Evolutionary conservation across 2,329 filamentous ascomycete genomes (phyloP).

Genomic region (Nothophoma quercina): DNA sequence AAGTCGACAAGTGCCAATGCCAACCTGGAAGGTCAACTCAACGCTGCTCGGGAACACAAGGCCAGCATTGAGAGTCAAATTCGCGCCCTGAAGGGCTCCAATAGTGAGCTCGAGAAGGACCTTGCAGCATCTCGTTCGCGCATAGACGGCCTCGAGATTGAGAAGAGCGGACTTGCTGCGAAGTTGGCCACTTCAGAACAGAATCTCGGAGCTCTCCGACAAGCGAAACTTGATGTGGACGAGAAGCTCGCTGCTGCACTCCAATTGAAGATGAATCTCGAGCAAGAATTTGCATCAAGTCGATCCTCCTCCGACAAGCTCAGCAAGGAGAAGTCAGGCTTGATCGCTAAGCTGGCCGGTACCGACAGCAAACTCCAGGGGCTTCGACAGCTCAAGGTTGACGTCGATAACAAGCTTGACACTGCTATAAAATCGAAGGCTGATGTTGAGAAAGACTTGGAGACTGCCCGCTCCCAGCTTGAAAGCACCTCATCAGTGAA

Average conservation of each 20-base stretch:
- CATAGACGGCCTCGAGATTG: conserved; percentile 26
- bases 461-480: neutral
- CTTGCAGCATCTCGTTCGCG: conserved; percentile 24
- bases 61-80: conserved; percentile 20
- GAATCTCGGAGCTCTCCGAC: conserved; percentile 24
- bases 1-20: conserved; percentile 19
- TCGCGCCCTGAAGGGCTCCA: conserved; percentile 8
- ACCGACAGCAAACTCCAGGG: conserved; percentile 27
- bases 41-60: conserved; percentile 19
- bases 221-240: conserved; percentile 19
- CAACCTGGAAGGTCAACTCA: conserved; percentile 32
- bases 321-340: conserved; percentile 21
- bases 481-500: neutral
- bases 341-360: conserved; percentile 26
- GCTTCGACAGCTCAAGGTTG: conserved; percentile 22
- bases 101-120: conserved; percentile 27
- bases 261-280: neutral
- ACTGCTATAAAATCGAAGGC: neutral
- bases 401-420: conserved; percentile 6
- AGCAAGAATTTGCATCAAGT: conserved; percentile 14
- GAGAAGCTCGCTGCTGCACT: conserved; percentile 2
- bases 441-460: conserved; percentile 2
- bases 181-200: conserved; percentile 19
- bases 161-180: conserved; percentile 22
- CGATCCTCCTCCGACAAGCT: conserved; percentile 17